phyloP scores from a whole-genome alignment of 495 filamentous ascomycete genomes.

The Hyaloscypha variabilis region DNA sequence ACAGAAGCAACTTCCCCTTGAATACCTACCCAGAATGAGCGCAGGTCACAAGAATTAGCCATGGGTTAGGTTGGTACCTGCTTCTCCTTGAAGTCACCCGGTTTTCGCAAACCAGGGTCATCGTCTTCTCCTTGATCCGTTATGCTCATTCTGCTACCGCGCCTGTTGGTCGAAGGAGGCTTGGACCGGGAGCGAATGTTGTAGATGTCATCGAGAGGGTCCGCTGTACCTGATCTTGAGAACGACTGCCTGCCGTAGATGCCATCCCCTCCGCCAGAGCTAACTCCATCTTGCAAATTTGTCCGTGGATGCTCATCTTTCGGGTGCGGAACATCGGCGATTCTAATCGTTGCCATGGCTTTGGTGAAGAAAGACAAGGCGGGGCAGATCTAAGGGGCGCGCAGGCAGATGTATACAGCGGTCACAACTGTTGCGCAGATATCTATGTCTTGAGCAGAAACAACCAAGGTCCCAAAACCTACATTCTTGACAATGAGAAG shows the following conservation, averaged over 20 bases:
- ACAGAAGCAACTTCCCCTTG: slow-evolving; percentile 44
- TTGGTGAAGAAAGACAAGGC: neutral
- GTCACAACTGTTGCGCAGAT: neutral
- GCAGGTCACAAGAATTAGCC: neutral
- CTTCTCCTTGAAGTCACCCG: slow-evolving; percentile 24
- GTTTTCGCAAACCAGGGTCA: slow-evolving; percentile 19
- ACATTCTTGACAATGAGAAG: slow-evolving; percentile 5
- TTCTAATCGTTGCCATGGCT: slow-evolving; percentile 18
- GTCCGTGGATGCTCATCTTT: slow-evolving; percentile 3
- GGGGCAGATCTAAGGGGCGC: neutral
- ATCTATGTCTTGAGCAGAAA: slow-evolving; percentile 3
- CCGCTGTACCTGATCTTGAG: slow-evolving; percentile 10
- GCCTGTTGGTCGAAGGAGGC: slow-evolving; percentile 8
- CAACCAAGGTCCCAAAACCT: neutral
- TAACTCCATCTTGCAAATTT: slow-evolving; percentile 6
- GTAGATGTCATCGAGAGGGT: slow-evolving; percentile 15
- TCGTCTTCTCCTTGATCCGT: slow-evolving; percentile 18
- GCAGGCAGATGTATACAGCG: slow-evolving; percentile 6
- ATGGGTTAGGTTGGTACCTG: slow-evolving; percentile 13
- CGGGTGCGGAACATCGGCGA: slow-evolving; percentile 15
- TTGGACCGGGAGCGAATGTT: slow-evolving; percentile 17
- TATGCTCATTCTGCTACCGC: slow-evolving; percentile 8
- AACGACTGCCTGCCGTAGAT: slow-evolving; percentile 6
- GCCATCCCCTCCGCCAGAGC: slow-evolving; percentile 3
- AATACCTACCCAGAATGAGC: slow-evolving; percentile 38